phyloP scores from a whole-genome alignment of 352 stramenopile genomes.

The Phytopythium kandeliae region DNA sequence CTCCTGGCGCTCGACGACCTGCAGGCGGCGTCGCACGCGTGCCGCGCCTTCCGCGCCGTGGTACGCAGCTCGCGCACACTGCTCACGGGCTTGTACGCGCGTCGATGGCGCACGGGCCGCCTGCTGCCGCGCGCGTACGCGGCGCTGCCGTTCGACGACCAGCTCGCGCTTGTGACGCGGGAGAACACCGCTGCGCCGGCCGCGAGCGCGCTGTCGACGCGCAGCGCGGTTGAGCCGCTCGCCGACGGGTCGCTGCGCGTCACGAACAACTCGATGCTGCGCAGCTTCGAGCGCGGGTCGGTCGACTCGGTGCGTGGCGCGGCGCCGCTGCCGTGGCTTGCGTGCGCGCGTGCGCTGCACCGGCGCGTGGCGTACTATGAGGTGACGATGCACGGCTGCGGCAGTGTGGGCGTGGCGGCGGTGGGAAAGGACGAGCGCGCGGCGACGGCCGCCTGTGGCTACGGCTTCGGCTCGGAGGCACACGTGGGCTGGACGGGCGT shows the following conservation, averaged over 20 bases:
- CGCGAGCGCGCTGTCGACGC: conserved; percentile 42
- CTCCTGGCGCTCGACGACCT: conserved; percentile 60
- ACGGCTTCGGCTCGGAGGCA: conserved; percentile 78
- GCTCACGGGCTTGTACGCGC: conserved; percentile 51
- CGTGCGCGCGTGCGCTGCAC: conserved; percentile 49
- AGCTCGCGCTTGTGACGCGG: conserved; percentile 32
- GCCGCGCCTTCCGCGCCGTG: conserved; percentile 52
- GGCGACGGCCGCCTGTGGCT: conserved; percentile 18
- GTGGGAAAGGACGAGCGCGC: conserved; percentile 29
- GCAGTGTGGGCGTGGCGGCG: conserved; percentile 71
- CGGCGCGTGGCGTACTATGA: conserved; percentile 73
- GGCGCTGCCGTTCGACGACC: conserved; percentile 28
- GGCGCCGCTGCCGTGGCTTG: conserved; percentile 39
- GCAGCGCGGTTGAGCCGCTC: conserved; percentile 37
- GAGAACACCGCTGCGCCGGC: conserved; percentile 18
- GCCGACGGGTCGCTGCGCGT: conserved; percentile 39
- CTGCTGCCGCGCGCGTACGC: conserved; percentile 31
- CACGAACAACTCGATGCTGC: conserved; percentile 82
- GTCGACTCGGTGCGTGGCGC: conserved; percentile 69
- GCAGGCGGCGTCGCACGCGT: conserved; percentile 33
- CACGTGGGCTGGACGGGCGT: conserved; percentile 80
- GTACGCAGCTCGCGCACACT: conserved; percentile 35
- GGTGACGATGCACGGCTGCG: conserved; percentile 62
- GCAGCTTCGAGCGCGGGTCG: conserved; percentile 55
- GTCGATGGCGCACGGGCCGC: conserved; percentile 36